phyloP scores from a whole-genome alignment of 2,329 filamentous ascomycete genomes.

The Talaromyces sp. region DNA sequence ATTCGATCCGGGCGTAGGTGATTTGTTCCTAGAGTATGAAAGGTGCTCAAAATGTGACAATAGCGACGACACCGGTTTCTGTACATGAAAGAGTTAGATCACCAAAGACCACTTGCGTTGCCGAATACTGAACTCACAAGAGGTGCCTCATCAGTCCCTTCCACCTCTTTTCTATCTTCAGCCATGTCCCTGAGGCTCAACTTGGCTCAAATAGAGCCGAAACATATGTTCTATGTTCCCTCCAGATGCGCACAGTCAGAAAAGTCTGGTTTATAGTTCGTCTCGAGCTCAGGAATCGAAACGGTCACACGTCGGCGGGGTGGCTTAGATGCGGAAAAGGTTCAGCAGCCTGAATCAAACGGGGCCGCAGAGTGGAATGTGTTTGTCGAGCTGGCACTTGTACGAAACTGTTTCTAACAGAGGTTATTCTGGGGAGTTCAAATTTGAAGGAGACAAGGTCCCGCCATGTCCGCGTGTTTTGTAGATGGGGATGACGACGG shows the following conservation, averaged over 20 bases:
- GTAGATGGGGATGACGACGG: slow-evolving; percentile 9
- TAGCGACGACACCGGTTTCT: slow-evolving; percentile 51
- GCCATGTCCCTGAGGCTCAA: slow-evolving; percentile 37
- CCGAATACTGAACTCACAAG: slow-evolving; percentile 32
- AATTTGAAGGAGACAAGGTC: neutral
- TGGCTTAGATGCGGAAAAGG: slow-evolving; percentile 10
- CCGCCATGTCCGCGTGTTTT: slow-evolving; percentile 5
- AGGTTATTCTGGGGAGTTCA: slow-evolving; percentile 6
- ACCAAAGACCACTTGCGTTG: neutral
- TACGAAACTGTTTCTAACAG: slow-evolving; percentile 1
- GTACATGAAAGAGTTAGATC: slow-evolving; percentile 23
- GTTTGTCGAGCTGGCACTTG: neutral
- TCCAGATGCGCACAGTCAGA: neutral
- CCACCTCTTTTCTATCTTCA: slow-evolving; percentile 33
- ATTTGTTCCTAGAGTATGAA: slow-evolving; percentile 30
- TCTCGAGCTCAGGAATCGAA: neutral
- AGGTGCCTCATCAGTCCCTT: slow-evolving; percentile 38
- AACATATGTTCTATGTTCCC: slow-evolving; percentile 31
- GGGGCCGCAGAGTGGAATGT: neutral
- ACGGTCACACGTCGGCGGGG: slow-evolving; percentile 5
- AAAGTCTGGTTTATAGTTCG: neutral
- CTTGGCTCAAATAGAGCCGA: slow-evolving; percentile 28
- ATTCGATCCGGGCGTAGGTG: slow-evolving; percentile 9
- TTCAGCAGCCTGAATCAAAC: neutral
- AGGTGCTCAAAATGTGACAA: slow-evolving; percentile 51